Percentiles rank a stretch among this genome's conserved stretches.
Evolutionary conservation across 2,329 filamentous ascomycete species (phyloP).

Genomic region (Colletotrichum lini): DNA sequence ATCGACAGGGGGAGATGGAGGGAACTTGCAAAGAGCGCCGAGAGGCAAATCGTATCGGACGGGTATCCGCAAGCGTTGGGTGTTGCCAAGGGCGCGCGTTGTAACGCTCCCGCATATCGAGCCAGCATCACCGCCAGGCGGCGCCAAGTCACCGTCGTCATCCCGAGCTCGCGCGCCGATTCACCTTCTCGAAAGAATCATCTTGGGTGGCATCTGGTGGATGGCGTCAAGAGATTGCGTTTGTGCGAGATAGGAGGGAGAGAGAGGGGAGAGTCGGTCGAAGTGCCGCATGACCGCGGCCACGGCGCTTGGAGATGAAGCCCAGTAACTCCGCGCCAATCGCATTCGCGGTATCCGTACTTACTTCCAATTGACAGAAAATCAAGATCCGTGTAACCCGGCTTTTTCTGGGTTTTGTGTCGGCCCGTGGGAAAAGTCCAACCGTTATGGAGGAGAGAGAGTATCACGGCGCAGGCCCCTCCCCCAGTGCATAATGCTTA

Average conservation of each 20-base stretch:
- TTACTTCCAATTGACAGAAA: neutral
- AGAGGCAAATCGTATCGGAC: conserved; percentile 26
- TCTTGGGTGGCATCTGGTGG: neutral
- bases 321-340: conserved; percentile 20
- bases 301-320: neutral
- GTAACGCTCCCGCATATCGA: conserved; percentile 30
- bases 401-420: neutral
- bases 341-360: neutral
- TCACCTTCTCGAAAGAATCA: conserved; percentile 36
- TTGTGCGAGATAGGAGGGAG: conserved; percentile 28
- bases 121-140: conserved; percentile 11
- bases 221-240: conserved; percentile 39
- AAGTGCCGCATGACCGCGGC: neutral
- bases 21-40: neutral
- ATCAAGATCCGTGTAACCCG: neutral
- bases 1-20: neutral
- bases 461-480: too few species aligned
- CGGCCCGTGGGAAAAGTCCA: too few species aligned
- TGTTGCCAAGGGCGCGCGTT: conserved; percentile 32
- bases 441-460: too few species aligned
- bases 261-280: neutral
- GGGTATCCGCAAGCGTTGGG: neutral
- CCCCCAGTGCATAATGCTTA: too few species aligned
- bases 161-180: neutral
- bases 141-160: conserved; percentile 33